These are phyloP conservation scores for Ceratobasidium sp. DNA, from an alignment of 1,284 basidiomycete species.

Conservation along the genomic window DNA sequence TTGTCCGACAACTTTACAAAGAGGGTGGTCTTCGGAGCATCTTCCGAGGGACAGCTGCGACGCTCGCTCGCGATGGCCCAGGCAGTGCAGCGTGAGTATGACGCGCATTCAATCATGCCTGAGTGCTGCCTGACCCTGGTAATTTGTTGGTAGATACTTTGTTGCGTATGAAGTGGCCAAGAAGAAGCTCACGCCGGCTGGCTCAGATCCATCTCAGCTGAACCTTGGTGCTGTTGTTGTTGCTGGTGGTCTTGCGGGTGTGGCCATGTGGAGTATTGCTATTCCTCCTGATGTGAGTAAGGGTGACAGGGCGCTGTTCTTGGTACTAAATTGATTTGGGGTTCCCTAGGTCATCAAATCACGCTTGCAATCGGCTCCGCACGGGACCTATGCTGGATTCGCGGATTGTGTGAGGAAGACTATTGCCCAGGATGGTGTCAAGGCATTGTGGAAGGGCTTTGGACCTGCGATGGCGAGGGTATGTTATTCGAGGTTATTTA, in stretches of 20 bases:
- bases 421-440: conserved; percentile 88
- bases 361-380: conserved; percentile 94
- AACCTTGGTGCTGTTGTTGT: conserved; percentile 89
- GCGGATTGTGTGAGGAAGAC: conserved; percentile 93
- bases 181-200: conserved; percentile 80
- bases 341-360: conserved; percentile 87
- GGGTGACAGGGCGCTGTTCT: neutral
- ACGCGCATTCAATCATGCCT: neutral
- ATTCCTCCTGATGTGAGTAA: conserved; percentile 89
- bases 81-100: conserved; percentile 91
- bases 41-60: conserved; percentile 92
- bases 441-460: conserved; percentile 95
- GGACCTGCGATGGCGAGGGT: conserved; percentile 95
- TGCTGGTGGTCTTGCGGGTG: conserved; percentile 93
- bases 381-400: conserved; percentile 93
- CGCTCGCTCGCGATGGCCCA: conserved; percentile 92
- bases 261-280: conserved; percentile 97
- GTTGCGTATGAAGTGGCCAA: conserved; percentile 96
- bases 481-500: conserved; percentile 48
- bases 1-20: conserved; percentile 89
- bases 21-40: conserved; percentile 94
- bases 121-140: neutral
- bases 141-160: conserved; percentile 76
- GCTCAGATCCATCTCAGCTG: conserved; percentile 77
- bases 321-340: neutral